Evolutionary conservation across 1,284 basidiomycete species (phyloP).

Genomic region (Rhodotorula sp.): DNA sequence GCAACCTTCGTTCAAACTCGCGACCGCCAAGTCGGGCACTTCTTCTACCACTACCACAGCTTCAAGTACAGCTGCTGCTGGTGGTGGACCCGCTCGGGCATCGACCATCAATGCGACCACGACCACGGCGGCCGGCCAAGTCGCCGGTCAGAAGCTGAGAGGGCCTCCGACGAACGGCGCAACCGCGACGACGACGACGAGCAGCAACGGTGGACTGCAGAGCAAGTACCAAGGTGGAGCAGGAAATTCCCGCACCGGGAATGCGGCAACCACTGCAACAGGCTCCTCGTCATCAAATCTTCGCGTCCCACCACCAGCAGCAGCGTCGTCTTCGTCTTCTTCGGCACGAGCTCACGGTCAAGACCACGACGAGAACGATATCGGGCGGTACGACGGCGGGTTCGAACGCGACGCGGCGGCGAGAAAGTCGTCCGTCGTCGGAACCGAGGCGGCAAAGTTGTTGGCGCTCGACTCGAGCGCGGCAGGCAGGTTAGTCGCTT

Average conservation of each 20-base stretch:
- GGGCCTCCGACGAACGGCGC: not conserved
- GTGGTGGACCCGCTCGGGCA: not conserved
- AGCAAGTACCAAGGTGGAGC: constrained; percentile 27
- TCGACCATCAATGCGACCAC: not conserved
- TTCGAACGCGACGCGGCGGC: constrained; percentile 65
- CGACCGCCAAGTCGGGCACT: not conserved
- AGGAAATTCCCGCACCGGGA: no score
- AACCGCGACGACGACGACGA: not conserved
- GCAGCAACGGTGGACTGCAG: constrained; percentile 7
- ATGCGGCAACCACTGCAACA: not conserved
- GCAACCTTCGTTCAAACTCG: constrained; percentile 35
- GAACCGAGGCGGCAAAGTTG: constrained; percentile 69
- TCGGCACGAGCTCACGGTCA: not conserved
- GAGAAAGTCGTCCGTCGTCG: constrained; percentile 57
- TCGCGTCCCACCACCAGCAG: not conserved
- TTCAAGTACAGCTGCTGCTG: not conserved
- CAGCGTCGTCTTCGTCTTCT: constrained; percentile 9
- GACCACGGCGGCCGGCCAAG: not conserved
- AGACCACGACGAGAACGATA: constrained; percentile 44
- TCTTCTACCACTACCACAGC: not conserved
- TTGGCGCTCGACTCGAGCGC: constrained; percentile 73
- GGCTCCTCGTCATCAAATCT: not conserved
- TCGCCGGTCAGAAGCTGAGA: not conserved
- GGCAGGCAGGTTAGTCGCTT: constrained; percentile 24
- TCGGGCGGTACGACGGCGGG: constrained; percentile 82